Percentiles rank a stretch among this genome's conserved stretches.
phyloP scores from a whole-genome alignment of 1,139 yeast species.

The Suhomyces coccinellae region DNA sequence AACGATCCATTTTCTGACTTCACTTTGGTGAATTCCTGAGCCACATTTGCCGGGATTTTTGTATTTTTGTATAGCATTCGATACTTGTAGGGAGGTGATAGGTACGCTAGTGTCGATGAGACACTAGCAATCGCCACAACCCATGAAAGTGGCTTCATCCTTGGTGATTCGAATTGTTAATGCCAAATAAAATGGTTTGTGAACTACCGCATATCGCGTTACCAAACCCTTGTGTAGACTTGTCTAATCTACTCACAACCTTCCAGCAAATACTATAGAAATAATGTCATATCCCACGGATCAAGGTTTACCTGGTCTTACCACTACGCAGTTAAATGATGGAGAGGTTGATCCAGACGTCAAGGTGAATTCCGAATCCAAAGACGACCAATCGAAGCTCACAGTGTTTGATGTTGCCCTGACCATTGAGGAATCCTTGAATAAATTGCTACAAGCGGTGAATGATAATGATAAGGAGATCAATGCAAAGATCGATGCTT shows the following conservation, averaged over 20 bases:
- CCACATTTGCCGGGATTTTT: slow-evolving; percentile 14
- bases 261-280: background rate
- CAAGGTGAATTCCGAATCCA: background rate
- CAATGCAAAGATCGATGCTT: slow-evolving; percentile 27
- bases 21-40: slow-evolving; percentile 5
- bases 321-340: slow-evolving; percentile 15
- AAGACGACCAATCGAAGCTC: slow-evolving; percentile 1
- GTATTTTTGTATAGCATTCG: slow-evolving; percentile 12
- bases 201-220: slow-evolving; percentile 5
- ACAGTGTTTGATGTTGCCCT: slow-evolving; percentile 56
- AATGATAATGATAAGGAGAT: slow-evolving; percentile 34
- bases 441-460: slow-evolving; percentile 29
- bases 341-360: slow-evolving; percentile 10
- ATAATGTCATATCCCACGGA: slow-evolving; percentile 7
- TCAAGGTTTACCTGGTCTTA: slow-evolving; percentile 14
- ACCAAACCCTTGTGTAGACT: background rate
- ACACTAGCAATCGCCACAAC: background rate
- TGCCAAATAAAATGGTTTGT: background rate
- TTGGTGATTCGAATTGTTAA: background rate
- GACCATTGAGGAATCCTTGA: slow-evolving; percentile 45
- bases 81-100: slow-evolving; percentile 10
- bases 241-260: background rate
- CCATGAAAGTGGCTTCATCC: slow-evolving; percentile 4
- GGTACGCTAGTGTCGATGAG: slow-evolving; percentile 3
- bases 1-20: slow-evolving; percentile 9